Conservation (phyloP, 2,329 filamentous ascomycete species). For the Sphaerostilbella broomeana region DNA sequence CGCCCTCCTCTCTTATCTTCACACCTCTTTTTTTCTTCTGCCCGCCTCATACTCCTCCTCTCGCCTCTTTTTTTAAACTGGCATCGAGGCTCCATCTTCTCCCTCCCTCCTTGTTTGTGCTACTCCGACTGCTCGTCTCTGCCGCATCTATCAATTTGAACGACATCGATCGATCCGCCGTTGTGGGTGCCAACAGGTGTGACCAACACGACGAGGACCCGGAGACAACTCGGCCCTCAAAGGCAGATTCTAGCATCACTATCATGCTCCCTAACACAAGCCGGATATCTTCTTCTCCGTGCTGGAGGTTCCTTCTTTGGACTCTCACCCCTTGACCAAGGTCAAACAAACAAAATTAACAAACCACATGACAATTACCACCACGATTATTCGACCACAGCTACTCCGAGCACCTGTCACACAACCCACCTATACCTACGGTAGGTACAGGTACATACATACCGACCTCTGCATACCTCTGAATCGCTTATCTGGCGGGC, state of each 20-base stretch:
- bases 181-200: constrained; percentile 11
- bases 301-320: constrained; percentile 35
- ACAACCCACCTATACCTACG: too few species aligned
- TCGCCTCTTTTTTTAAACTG: neutral
- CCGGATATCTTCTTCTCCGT: constrained; percentile 33
- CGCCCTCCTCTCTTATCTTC: neutral
- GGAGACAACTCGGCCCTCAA: neutral
- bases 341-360: too few species aligned
- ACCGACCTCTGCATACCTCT: too few species aligned
- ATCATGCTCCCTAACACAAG: constrained; percentile 35
- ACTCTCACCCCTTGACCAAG: constrained; percentile 35
- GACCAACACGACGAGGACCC: constrained; percentile 10
- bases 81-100: constrained; percentile 1
- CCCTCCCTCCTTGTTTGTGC: constrained; percentile 1
- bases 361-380: too few species aligned
- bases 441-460: too few species aligned
- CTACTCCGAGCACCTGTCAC: too few species aligned
- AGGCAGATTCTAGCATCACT: constrained; percentile 18
- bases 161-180: constrained; percentile 3
- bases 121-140: neutral
- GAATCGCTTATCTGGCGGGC: neutral
- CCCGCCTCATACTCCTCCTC: neutral
- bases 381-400: too few species aligned
- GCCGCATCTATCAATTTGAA: neutral
- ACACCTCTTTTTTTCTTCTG: neutral